Evolutionary conservation across 805 yeast genomes (phyloP), one percentile per base, ranked within the genome.

Genomic region (Yamadazyma sp.): DNA sequence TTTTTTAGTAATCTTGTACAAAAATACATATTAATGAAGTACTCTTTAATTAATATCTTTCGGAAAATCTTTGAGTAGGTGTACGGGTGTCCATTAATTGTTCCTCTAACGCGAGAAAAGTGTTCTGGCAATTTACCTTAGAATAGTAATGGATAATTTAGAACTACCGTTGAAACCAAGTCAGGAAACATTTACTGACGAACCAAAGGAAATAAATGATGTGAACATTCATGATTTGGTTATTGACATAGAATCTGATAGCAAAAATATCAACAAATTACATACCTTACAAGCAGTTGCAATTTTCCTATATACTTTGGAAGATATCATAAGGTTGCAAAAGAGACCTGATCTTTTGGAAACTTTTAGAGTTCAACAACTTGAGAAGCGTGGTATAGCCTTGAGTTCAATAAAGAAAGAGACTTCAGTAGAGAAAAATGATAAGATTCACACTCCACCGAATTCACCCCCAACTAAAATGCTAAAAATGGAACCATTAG

Each of bases 101-200:
- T n/a, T n/a, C n/a, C n/a, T n/a, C n/a, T n/a, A n/a, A n/a, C n/a
- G n/a, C n/a, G n/a, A n/a, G n/a, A n/a, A n/a, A n/a, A n/a, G n/a
- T n/a, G n/a, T n/a, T n/a, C n/a, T n/a, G n/a, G n/a, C n/a, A n/a
- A n/a, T n/a, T n/a, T n/a, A n/a, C n/a, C n/a, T n/a, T n/a, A n/a
- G n/a, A n/a, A 30, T 16, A 22, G 9, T 4, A 5, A 30, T 30
- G 32, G 43, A 43, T 12, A 27, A 33, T n/a, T 24, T 34, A 27
- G 71, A 65, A 20, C 50, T 66, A 17, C 69, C 65, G 30, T 55
- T 66, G 40, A 65, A 65, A 36, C 53, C 55, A 14, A 53, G 59
- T 4, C 58, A 52, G 31, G 66, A 64, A 43, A 65, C 73, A 12
- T 66, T 67, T 48, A 61, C 55, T 23, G 72, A 67, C 45, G 69